Conservation (phyloP, 2,329 filamentous ascomycete species). For the Mollisia scopiformis region DNA sequence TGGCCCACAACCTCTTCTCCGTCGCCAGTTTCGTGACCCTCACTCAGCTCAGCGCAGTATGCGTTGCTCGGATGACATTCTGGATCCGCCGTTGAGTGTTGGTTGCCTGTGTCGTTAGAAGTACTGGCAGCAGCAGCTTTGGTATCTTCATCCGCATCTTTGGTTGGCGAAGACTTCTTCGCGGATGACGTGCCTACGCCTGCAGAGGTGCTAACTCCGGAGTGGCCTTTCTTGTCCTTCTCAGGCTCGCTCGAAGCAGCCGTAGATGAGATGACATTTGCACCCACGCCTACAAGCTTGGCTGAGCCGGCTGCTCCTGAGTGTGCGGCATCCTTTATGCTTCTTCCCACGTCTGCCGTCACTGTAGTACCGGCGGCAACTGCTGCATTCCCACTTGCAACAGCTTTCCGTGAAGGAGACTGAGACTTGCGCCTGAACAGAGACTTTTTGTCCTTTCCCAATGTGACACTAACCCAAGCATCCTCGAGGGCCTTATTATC, state of each 20-base stretch:
- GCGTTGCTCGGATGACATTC: neutral
- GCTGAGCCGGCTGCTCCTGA: neutral
- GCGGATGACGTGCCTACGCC: neutral
- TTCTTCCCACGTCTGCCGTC: neutral
- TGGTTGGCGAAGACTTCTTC: neutral
- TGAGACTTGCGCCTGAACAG: slow-evolving; percentile 42
- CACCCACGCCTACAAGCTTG: neutral
- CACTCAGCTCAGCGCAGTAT: neutral
- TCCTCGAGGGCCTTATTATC: slow-evolving; percentile 82
- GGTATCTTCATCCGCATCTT: neutral
- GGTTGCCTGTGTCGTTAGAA: neutral
- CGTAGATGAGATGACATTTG: neutral
- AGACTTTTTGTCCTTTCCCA: slow-evolving; percentile 49
- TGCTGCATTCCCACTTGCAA: neutral
- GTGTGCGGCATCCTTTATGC: neutral
- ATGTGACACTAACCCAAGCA: slow-evolving; percentile 69
- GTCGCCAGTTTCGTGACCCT: neutral
- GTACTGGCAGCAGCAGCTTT: neutral
- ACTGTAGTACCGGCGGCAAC: slow-evolving; percentile 21
- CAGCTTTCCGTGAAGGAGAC: neutral
- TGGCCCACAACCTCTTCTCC: neutral
- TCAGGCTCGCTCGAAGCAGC: neutral
- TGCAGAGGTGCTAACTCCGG: neutral
- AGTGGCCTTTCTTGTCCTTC: neutral
- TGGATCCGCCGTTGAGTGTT: neutral